Evolutionary conservation across 305 asterid species (phyloP).

Genomic region (Fraxinus angustifolia): DNA sequence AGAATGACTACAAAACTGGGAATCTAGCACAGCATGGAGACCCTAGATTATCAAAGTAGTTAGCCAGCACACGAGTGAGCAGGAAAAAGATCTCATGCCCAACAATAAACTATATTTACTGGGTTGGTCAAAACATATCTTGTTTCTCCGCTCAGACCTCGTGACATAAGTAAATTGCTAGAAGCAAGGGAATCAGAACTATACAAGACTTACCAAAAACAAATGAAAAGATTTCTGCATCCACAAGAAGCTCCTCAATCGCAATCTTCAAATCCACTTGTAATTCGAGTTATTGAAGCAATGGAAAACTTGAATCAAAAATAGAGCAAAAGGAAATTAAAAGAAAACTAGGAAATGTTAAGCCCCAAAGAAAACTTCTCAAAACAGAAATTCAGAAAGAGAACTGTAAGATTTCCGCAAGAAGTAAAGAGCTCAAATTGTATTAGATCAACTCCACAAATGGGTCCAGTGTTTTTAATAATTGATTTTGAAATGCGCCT

Average conservation of each 20-base stretch:
- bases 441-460: background rate
- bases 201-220: background rate
- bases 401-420: background rate
- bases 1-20: background rate
- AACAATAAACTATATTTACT: background rate
- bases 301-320: conserved; percentile 9
- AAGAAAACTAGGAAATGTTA: background rate
- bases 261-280: background rate
- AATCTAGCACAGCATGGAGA: background rate
- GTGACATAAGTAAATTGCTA: background rate
- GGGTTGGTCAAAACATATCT: background rate
- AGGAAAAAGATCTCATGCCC: background rate
- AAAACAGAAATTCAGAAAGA: background rate
- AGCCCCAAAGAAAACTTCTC: background rate
- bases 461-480: background rate
- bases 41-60: background rate
- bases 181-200: background rate
- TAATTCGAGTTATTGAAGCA: background rate
- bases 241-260: conserved; percentile 7
- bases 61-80: background rate
- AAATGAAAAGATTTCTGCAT: conserved; percentile 2
- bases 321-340: background rate
- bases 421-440: background rate
- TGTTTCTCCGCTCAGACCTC: background rate
- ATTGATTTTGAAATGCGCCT: background rate